phyloP scores from a whole-genome alignment of 192 early-diverging fungal genomes.

The Gonapodya prolifera region DNA sequence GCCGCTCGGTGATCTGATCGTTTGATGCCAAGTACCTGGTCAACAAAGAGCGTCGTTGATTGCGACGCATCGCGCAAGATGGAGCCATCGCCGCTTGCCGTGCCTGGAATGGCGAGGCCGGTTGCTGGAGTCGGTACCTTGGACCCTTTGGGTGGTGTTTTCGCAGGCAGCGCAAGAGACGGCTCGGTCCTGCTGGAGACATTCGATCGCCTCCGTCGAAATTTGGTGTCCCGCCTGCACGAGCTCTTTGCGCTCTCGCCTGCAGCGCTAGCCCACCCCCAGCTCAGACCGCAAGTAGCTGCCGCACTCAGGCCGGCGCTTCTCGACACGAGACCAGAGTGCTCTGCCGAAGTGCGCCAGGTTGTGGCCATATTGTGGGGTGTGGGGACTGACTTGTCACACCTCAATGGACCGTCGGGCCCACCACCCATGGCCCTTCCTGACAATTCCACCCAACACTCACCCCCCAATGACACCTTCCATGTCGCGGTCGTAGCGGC shows the following conservation, averaged over 20 bases:
- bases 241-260: background rate
- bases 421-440: background rate
- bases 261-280: background rate
- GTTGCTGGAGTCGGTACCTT: no score
- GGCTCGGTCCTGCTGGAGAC: background rate
- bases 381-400: background rate
- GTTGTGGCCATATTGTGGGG: background rate
- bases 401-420: no score
- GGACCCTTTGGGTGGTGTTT: no score
- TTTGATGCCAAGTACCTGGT: no score
- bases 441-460: background rate
- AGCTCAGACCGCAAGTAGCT: background rate
- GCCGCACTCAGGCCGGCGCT: background rate
- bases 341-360: background rate
- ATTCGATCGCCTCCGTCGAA: background rate
- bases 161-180: no score
- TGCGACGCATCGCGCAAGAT: no score
- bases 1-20: no score
- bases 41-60: no score
- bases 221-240: background rate
- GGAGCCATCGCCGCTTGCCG: no score
- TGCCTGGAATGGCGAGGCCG: no score
- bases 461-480: background rate
- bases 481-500: background rate
- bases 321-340: background rate